Conservation (phyloP, 129 eudicot species). For the Heracleum sosnowskyi region DNA sequence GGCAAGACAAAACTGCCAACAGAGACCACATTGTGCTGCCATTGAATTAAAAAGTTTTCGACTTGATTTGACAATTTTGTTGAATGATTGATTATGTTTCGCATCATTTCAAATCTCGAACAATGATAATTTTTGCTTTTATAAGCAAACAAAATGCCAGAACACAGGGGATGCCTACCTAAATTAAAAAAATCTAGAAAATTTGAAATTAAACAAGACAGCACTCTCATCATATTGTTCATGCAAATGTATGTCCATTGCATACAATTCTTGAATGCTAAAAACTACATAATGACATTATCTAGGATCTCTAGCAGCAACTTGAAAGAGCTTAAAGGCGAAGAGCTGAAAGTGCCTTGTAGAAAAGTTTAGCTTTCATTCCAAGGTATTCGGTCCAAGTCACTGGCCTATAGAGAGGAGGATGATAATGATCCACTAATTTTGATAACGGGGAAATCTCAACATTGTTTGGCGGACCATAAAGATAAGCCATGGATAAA, state of each 20-base stretch:
- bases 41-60: background rate
- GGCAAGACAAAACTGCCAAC: background rate
- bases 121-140: background rate
- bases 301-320: background rate
- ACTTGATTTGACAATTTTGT: background rate
- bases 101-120: background rate
- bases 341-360: conserved; percentile 61
- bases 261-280: background rate
- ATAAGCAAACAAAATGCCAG: background rate
- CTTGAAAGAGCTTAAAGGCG: conserved; percentile 22
- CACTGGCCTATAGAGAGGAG: conserved; percentile 66
- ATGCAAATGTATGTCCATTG: too few species aligned
- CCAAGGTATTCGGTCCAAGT: conserved; percentile 90
- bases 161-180: background rate
- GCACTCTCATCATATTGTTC: too few species aligned
- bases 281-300: background rate
- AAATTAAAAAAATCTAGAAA: background rate
- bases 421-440: conserved; percentile 40
- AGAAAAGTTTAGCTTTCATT: conserved; percentile 66
- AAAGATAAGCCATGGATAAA: conserved; percentile 68
- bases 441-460: conserved; percentile 49
- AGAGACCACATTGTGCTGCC: background rate
- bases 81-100: background rate
- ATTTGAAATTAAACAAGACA: background rate
- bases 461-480: conserved; percentile 63